A percentile compares a stretch with the other conserved stretches of the same genome.
Evolutionary conservation across 2,329 filamentous ascomycete genomes (phyloP).

Genomic region (Magnaporthiopsis incrustans): DNA sequence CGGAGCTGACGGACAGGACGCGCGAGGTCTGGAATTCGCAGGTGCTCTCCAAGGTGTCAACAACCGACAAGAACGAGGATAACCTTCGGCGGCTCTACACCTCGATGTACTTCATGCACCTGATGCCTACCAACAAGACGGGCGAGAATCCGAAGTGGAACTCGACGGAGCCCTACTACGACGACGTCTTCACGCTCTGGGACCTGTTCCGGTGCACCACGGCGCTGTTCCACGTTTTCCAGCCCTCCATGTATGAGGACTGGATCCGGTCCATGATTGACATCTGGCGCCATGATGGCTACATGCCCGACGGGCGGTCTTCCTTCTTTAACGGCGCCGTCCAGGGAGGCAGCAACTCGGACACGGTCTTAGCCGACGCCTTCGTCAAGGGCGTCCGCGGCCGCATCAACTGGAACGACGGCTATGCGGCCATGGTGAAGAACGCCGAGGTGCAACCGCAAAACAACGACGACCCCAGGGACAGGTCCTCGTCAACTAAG

Average conservation of each 20-base stretch:
- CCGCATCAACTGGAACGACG: slow-evolving; percentile 55
- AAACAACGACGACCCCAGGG: slow-evolving; percentile 50
- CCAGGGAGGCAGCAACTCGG: slow-evolving; percentile 62
- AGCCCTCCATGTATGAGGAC: slow-evolving; percentile 55
- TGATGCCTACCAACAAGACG: slow-evolving; percentile 62
- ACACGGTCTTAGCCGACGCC: slow-evolving; percentile 66
- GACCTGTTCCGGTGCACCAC: slow-evolving; percentile 57
- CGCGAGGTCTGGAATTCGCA: slow-evolving; percentile 51
- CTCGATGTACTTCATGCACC: slow-evolving; percentile 60
- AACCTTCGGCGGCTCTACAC: slow-evolving; percentile 57
- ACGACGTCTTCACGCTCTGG: slow-evolving; percentile 67
- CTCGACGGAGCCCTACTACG: slow-evolving; percentile 59
- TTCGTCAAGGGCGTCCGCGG: slow-evolving; percentile 61
- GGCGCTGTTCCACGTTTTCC: slow-evolving; percentile 55
- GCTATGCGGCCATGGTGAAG: slow-evolving; percentile 54
- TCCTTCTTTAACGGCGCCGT: slow-evolving; percentile 62
- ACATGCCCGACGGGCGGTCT: slow-evolving; percentile 56
- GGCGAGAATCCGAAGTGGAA: slow-evolving; percentile 62
- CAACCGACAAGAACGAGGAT: slow-evolving; percentile 43
- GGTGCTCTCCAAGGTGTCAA: slow-evolving; percentile 56
- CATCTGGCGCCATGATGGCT: slow-evolving; percentile 57
- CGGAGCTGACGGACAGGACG: slow-evolving; percentile 36
- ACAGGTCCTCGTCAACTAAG: slow-evolving; percentile 53
- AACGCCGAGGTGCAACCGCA: slow-evolving; percentile 56
- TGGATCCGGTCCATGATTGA: slow-evolving; percentile 61